phyloP scores from a whole-genome alignment of 306 rosid species.

The Lotus japonicus region DNA sequence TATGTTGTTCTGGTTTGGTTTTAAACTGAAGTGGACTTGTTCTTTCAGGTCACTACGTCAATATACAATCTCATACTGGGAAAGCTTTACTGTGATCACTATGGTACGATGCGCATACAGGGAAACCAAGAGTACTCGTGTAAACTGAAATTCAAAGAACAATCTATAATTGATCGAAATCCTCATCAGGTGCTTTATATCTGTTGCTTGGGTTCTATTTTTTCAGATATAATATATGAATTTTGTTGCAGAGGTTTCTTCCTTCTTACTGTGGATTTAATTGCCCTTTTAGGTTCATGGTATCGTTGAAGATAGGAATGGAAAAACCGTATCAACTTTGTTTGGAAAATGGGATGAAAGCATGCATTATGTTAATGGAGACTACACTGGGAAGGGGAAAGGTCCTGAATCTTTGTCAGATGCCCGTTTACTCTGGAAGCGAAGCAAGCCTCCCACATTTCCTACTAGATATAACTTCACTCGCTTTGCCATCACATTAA shows the following conservation, averaged over 20 bases:
- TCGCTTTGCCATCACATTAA: conserved; percentile 90
- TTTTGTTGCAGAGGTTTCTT: neutral
- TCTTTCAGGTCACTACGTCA: conserved; percentile 85
- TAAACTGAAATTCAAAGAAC: conserved; percentile 94
- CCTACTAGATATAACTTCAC: conserved; percentile 93
- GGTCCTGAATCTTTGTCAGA: conserved; percentile 72
- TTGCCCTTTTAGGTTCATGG: conserved; percentile 70
- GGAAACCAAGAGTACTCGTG: conserved; percentile 83
- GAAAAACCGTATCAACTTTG: conserved; percentile 79
- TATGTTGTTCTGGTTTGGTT: conserved; percentile 18
- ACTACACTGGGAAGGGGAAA: conserved; percentile 74
- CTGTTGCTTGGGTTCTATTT: conserved; percentile 2
- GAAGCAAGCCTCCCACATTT: conserved; percentile 72
- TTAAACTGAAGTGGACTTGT: conserved; percentile 18
- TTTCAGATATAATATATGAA: neutral
- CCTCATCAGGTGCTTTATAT: conserved; percentile 77
- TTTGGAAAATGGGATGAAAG: conserved; percentile 99
- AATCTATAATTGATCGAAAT: conserved; percentile 93
- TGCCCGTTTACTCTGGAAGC: conserved; percentile 76
- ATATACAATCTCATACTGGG: conserved; percentile 98
- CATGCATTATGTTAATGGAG: conserved; percentile 80
- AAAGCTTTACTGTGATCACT: conserved; percentile 94
- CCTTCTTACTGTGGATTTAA: neutral
- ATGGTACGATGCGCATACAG: conserved; percentile 93
- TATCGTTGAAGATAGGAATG: conserved; percentile 70